Base-by-base conservation (phyloP, 179 eudicot species). In the Sideroxylon spinosum region DNA sequence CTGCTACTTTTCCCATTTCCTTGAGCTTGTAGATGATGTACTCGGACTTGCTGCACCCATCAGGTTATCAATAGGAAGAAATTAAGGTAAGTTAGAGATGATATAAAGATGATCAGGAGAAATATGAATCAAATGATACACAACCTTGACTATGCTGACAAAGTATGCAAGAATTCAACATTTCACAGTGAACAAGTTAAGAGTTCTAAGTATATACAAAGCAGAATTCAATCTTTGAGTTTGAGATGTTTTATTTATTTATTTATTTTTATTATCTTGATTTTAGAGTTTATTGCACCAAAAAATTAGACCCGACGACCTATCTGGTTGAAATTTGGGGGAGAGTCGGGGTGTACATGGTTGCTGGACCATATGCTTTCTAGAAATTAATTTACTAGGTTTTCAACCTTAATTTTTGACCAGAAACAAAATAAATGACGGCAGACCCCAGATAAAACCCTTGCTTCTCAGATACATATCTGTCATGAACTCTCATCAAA, bases 1-100 rank as follows among this genome's bases (percentile, higher is more conserved):
- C 85, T 79, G 82, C 77, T 78, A 90, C 70, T 78, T 82, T 91
- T 25, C 91, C 91, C 91, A 90, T 89, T 82, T 90, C 86, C 78
- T 80, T 88, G 17, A 89, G 90, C 90, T 91, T 87, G 87, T 84
- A 85, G 26, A 90, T 81, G 10, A 90, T 82, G 60, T 85, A 89
- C 61, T 91, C 92, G 0, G 90, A 79, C 79, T 91, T 91, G 77
- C 94, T 89, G 90, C 88, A 87, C 66, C 32, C 59, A 71, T 26
- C 71, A 84, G 49, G 68, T 72, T 11, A 50, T 60, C 49, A 68
- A 46, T 25, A 25, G n/a, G 75, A 23, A 69, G 57, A 52, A 50
- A 17, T 37, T 37, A 28, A 16, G 46, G 62, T 65, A 19, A 26
- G 68, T 11, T 9, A 65, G 66, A 65, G 65, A 65, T 29, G 64